A percentile compares a stretch with the other conserved stretches of the same genome.
Conservation (phyloP, 202 grass and related monocot species). For the Hordeum pubiflorum region DNA sequence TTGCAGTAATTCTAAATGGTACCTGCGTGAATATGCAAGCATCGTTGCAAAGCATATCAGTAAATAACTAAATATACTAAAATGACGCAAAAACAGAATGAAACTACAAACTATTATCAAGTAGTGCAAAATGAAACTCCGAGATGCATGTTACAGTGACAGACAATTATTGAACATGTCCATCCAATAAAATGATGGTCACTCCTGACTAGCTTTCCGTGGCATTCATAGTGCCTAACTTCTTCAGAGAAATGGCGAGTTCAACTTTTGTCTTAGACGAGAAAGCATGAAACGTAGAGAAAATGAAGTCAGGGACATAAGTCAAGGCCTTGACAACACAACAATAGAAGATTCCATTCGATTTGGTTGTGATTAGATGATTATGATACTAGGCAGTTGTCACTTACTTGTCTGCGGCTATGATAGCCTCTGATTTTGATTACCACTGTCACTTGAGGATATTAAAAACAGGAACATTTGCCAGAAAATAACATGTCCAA, state of each 20-base stretch:
- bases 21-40: constrained; percentile 47
- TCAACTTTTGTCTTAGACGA: not conserved
- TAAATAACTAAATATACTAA: constrained; percentile 12
- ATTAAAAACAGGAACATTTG: not conserved
- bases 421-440: not conserved
- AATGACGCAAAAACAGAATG: constrained; percentile 2
- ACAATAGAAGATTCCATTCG: not conserved
- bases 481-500: not conserved
- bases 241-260: not conserved
- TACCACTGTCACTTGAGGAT: not conserved
- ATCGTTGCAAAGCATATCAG: constrained; percentile 24
- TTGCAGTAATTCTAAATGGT: constrained; percentile 77
- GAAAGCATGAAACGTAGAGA: not conserved
- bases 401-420: not conserved
- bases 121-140: not conserved
- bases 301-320: not conserved
- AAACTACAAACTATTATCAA: not conserved
- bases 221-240: not conserved
- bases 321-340: not conserved
- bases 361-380: not conserved
- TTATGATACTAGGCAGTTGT: not conserved
- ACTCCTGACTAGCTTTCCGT: not conserved
- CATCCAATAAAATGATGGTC: not conserved
- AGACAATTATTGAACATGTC: not conserved
- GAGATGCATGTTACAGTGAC: constrained; percentile 1